Conservation (phyloP, 2,329 filamentous ascomycete genomes). For the Fusarium sororula region DNA sequence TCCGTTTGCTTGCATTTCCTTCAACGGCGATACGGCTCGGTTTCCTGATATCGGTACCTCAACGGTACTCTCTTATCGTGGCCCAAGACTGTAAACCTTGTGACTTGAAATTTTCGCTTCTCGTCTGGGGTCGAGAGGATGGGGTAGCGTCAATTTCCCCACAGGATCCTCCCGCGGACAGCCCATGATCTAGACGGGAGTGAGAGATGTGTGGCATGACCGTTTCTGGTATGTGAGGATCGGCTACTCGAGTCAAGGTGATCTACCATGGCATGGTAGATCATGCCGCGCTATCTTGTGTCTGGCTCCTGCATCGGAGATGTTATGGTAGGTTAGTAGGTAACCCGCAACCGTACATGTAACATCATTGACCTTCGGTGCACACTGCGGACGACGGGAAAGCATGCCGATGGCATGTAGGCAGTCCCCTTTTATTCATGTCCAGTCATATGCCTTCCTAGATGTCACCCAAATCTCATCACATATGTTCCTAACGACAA, state of each 20-base stretch:
- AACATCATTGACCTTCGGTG: not conserved
- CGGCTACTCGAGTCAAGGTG: slow-evolving; percentile 31
- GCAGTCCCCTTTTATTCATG: not conserved
- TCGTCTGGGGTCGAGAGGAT: slow-evolving; percentile 29
- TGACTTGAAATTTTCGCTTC: slow-evolving; percentile 36
- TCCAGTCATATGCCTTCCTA: not conserved
- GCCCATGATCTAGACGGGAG: slow-evolving; percentile 9
- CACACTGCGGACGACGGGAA: not conserved
- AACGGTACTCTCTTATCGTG: slow-evolving; percentile 30
- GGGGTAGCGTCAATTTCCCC: slow-evolving; percentile 42
- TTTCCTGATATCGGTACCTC: slow-evolving; percentile 33
- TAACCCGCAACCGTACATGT: slow-evolving; percentile 6
- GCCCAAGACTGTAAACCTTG: slow-evolving; percentile 37
- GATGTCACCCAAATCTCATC: not conserved
- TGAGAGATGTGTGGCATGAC: slow-evolving; percentile 9
- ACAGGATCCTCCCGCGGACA: slow-evolving; percentile 32
- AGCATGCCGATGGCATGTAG: slow-evolving; percentile 9
- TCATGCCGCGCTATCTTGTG: slow-evolving; percentile 12
- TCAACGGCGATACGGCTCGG: slow-evolving; percentile 4
- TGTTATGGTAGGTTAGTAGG: not conserved
- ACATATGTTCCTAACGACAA: not conserved
- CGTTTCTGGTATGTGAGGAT: slow-evolving; percentile 16
- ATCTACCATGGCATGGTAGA: slow-evolving; percentile 16
- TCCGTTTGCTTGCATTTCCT: slow-evolving; percentile 1
- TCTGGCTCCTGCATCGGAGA: slow-evolving; percentile 21